A percentile compares a stretch with the other conserved stretches of the same genome.
Evolutionary conservation across 2,329 filamentous ascomycete species (phyloP).

Genomic region (Diaporthe destruens): DNA sequence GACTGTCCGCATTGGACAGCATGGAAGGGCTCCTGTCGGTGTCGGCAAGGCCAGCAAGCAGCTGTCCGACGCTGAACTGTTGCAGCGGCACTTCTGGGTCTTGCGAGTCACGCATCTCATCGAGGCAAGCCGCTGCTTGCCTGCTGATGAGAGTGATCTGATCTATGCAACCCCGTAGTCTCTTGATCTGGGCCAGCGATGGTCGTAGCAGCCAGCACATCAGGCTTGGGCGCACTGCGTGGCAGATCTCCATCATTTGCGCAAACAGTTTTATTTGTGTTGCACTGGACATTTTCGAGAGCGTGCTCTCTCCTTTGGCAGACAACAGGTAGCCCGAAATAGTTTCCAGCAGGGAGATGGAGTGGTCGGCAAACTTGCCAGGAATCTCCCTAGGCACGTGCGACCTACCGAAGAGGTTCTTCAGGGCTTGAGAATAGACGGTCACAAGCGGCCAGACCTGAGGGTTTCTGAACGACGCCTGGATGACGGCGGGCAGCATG

Average conservation of each 20-base stretch:
- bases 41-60: constrained; percentile 27
- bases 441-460: constrained; percentile 63
- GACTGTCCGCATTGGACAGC: constrained; percentile 44
- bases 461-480: constrained; percentile 51
- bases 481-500: constrained; percentile 68
- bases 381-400: constrained; percentile 54
- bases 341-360: constrained; percentile 51
- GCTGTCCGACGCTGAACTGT: constrained; percentile 13
- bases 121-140: constrained; percentile 23
- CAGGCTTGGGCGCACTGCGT: constrained; percentile 34
- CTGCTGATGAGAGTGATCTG: constrained; percentile 19
- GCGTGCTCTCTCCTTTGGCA: constrained; percentile 28
- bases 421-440: constrained; percentile 61
- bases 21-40: neutral
- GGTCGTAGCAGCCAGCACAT: constrained; percentile 37
- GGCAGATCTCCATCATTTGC: constrained; percentile 35
- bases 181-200: constrained; percentile 1
- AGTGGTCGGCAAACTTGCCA: constrained; percentile 50
- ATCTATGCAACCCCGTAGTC: constrained; percentile 22
- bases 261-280: constrained; percentile 46
- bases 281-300: constrained; percentile 33
- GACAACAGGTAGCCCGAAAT: constrained; percentile 45
- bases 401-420: constrained; percentile 51
- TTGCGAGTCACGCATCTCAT: neutral
- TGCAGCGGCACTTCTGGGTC: constrained; percentile 12